Conservation (phyloP, 1,284 basidiomycete species). For the Wallemia ichthyophaga region DNA sequence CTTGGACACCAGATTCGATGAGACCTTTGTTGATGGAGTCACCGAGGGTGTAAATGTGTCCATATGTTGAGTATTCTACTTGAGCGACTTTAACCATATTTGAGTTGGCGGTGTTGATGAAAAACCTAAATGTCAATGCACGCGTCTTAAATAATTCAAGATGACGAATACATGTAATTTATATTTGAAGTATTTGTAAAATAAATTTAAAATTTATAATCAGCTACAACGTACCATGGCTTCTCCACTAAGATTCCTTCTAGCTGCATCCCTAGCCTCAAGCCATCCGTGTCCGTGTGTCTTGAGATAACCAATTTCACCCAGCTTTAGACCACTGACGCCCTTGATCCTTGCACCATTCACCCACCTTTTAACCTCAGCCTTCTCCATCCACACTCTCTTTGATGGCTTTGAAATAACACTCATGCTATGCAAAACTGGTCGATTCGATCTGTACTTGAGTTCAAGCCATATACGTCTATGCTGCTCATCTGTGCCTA, state of each 20-base stretch:
- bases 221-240: slow-evolving; percentile 12
- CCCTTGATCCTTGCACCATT: slow-evolving; percentile 20
- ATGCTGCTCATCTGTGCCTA: slow-evolving; percentile 23
- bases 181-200: no score
- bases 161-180: no score
- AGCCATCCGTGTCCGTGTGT: slow-evolving; percentile 22
- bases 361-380: slow-evolving; percentile 41
- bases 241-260: slow-evolving; percentile 15
- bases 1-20: background rate
- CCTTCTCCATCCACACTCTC: slow-evolving; percentile 35
- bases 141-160: no score
- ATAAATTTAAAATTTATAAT: no score
- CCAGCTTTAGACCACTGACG: slow-evolving; percentile 30
- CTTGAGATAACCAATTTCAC: slow-evolving; percentile 53
- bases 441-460: slow-evolving; percentile 59
- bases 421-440: slow-evolving; percentile 40
- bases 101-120: no score
- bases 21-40: background rate
- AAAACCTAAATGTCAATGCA: no score
- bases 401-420: slow-evolving; percentile 43
- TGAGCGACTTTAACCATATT: background rate
- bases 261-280: slow-evolving; percentile 18
- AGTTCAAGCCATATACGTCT: slow-evolving; percentile 60
- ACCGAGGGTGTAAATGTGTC: background rate
- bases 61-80: background rate